These are phyloP conservation scores for Triticum monococcum DNA, from an alignment of 176 grass and related monocot genomes.

Conservation along the genomic window DNA sequence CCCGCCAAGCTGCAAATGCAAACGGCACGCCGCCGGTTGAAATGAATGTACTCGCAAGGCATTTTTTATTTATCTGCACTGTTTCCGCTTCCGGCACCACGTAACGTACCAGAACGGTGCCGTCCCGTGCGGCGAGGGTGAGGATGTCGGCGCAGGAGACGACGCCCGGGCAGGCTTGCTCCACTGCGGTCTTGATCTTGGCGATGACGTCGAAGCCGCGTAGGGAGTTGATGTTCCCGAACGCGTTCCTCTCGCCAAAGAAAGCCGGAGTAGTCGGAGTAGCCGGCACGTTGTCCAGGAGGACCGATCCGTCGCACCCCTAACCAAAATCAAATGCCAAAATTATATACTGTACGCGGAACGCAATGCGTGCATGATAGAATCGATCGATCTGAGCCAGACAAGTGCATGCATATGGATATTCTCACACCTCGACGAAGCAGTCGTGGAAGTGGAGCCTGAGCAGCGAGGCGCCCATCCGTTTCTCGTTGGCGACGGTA, in stretches of 20 bases:
- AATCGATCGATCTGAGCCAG: neutral
- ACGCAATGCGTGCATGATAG: too few species aligned
- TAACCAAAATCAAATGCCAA: neutral
- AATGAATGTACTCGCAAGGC: neutral
- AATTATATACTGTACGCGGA: too few species aligned
- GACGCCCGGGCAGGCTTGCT: constrained; percentile 41
- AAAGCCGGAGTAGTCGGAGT: neutral
- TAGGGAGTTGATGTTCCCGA: constrained; percentile 60
- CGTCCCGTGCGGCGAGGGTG: constrained; percentile 68
- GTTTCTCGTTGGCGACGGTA: neutral
- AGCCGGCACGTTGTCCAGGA: constrained; percentile 47
- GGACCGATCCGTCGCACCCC: constrained; percentile 73
- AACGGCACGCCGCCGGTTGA: neutral
- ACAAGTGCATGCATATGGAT: neutral
- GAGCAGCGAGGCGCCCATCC: constrained; percentile 78
- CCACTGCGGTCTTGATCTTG: constrained; percentile 58
- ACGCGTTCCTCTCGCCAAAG: constrained; percentile 59
- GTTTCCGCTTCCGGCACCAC: fast-evolving
- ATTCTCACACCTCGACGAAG: constrained; percentile 37
- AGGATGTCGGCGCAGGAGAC: constrained; percentile 84
- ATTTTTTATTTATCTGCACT: neutral
- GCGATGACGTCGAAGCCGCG: constrained; percentile 71
- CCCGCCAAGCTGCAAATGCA: constrained; percentile 57
- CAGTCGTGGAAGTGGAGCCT: constrained; percentile 94
- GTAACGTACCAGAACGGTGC: constrained; percentile 45